Percentiles rank a stretch among this genome's conserved stretches.
phyloP scores from a whole-genome alignment of 192 early-diverging fungal genomes.

The Podila verticillata region DNA sequence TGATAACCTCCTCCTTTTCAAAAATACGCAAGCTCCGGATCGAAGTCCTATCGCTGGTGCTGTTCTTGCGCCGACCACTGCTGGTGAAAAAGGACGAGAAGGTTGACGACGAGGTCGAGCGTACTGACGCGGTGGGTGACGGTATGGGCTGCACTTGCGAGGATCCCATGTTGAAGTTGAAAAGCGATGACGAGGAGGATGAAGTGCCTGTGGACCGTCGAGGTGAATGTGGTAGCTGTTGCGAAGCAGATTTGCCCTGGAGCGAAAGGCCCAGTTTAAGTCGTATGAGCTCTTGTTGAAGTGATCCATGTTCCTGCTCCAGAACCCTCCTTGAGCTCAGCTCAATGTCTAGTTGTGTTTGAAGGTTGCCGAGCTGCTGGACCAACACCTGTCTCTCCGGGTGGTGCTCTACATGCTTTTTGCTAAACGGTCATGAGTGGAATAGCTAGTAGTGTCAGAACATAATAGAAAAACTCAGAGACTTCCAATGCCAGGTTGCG shows the following conservation, averaged over 20 bases:
- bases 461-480: not conserved
- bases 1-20: not conserved
- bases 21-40: not conserved
- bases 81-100: constrained; percentile 25
- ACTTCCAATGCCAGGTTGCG: not conserved
- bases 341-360: constrained; percentile 16
- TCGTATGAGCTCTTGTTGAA: constrained; percentile 18
- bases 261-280: not conserved
- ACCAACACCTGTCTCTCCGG: constrained; percentile 32
- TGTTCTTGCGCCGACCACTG: constrained; percentile 16
- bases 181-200: not conserved
- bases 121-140: constrained; percentile 11
- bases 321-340: constrained; percentile 14
- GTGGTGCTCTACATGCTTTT: constrained; percentile 42
- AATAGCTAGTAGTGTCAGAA: not conserved
- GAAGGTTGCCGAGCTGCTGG: constrained; percentile 25
- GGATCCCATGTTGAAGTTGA: not conserved
- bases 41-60: not conserved
- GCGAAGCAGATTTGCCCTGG: not conserved
- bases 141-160: not conserved
- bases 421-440: constrained; percentile 1
- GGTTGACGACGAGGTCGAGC: constrained; percentile 2
- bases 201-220: not conserved
- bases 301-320: constrained; percentile 21
- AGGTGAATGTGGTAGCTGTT: not conserved